These are phyloP conservation scores for Venustampulla echinocandica DNA, from an alignment of 495 filamentous ascomycete species.

Conservation along the genomic window DNA sequence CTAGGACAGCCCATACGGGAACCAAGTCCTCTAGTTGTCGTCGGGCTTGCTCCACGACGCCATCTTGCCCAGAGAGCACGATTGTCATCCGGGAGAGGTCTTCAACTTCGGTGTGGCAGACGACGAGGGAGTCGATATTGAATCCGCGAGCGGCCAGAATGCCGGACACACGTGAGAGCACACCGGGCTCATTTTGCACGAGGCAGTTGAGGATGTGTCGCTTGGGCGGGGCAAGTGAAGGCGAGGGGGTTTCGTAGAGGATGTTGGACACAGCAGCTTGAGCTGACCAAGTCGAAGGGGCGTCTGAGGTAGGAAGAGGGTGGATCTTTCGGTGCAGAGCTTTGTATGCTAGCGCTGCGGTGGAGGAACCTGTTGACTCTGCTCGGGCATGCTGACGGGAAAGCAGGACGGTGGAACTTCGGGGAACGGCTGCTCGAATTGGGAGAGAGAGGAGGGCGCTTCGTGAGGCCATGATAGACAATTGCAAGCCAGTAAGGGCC, in stretches of 20 bases:
- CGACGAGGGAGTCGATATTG: conserved; percentile 97
- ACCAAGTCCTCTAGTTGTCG: conserved; percentile 94
- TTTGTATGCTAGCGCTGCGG: conserved; percentile 94
- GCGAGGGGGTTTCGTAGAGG: conserved; percentile 92
- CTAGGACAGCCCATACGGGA: conserved; percentile 95
- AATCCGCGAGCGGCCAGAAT: conserved; percentile 94
- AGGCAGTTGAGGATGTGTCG: conserved; percentile 95
- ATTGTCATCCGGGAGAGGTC: conserved; percentile 98
- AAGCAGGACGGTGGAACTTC: conserved; percentile 1
- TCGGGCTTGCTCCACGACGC: conserved; percentile 94
- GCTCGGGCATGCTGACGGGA: conserved; percentile 8
- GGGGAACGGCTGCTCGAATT: conserved; percentile 28
- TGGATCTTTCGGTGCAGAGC: conserved; percentile 83
- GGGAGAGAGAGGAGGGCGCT: conserved; percentile 26
- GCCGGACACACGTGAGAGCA: conserved; percentile 90
- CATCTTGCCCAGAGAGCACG: conserved; percentile 89
- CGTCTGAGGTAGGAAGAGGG: conserved; percentile 67
- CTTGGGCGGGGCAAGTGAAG: conserved; percentile 76
- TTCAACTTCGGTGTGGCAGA: conserved; percentile 96
- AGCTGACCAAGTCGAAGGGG: conserved; percentile 73
- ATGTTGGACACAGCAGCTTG: conserved; percentile 94
- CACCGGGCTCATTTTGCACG: conserved; percentile 97
- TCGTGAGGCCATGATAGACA: conserved; percentile 39
- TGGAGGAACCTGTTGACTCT: conserved; percentile 53
- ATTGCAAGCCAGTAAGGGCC: conserved; percentile 7